Base-by-base conservation (phyloP, 331 rosid species). In the Malus hybrid region DNA sequence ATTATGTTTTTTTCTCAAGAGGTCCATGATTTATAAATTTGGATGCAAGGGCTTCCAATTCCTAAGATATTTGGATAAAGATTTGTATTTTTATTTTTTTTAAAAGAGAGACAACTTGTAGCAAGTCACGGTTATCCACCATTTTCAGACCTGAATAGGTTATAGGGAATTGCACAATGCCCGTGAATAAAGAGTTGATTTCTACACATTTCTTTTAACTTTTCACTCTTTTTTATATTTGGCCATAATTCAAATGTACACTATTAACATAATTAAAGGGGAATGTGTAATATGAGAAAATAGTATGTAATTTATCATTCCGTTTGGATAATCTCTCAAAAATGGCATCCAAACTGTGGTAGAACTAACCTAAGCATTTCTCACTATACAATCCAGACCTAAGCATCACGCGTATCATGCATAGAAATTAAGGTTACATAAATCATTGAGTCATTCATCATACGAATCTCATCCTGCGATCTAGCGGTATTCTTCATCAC, bases 91-190 rank as follows among this genome's bases (percentile, higher is more conserved):
- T 39, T 8, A 8, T 36, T 36, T 36, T 36, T 36, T 8, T 2
- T 0, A 2, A 36, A 8, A 36, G 42, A 7, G 3, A 0, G 42
- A 36, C 10, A 36, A 36, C 10, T 36, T 0, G 1, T 36, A 1
- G 4, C 3, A 8, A 36, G 0, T 36, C 44, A 36, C 44, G 3
- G 11, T 0, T 36, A 8, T 36, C 44, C 11, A 36, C 11, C 3
- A 8, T 36, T 36, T 36, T 0, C 1, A 36, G 3, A 8, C 11
- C 0, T 8, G 0, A 3, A 39, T 0, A 39, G 44, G 1, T 1
- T 39, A 39, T 39, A 3, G 0, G 0, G 1, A 39, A 39, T 39
- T 39, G 0, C 12, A 39, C 44, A 1, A 3, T 8, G 1, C 44
- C 4, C 11, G 1, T 36, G 11, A 36, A 46, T 46, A 46, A 48